Percentiles rank a stretch among this genome's conserved stretches.
phyloP scores from a whole-genome alignment of 768 basidiomycete genomes.

The Tricholomella constricta region DNA sequence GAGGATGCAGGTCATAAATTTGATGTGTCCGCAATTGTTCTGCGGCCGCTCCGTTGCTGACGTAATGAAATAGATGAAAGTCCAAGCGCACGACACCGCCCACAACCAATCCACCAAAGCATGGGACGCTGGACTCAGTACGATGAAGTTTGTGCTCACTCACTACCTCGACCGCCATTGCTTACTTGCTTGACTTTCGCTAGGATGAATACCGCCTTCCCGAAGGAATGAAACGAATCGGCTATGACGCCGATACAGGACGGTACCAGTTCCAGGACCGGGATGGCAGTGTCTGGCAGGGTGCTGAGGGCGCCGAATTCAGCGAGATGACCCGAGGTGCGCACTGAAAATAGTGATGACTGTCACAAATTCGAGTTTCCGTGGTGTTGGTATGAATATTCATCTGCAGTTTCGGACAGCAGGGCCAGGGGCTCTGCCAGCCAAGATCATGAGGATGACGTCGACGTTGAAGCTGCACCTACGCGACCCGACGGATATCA shows the following conservation, averaged over 20 bases:
- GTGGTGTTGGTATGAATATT: too few relatives aligned
- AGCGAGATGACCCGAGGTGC: slow-evolving; percentile 55
- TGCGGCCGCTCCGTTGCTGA: too few relatives aligned
- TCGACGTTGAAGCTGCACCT: slow-evolving; percentile 62
- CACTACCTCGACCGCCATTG: background rate
- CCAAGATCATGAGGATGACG: slow-evolving; percentile 40
- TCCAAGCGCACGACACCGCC: too few relatives aligned
- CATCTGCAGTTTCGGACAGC: slow-evolving; percentile 17
- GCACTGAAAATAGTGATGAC: slow-evolving; percentile 2
- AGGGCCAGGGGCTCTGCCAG: slow-evolving; percentile 18
- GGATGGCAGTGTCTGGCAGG: slow-evolving; percentile 57
- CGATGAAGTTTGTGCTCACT: slow-evolving; percentile 39
- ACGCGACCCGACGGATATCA: slow-evolving; percentile 57
- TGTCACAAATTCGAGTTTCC: too few relatives aligned
- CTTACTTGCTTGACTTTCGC: slow-evolving; percentile 8
- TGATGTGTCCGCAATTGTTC: too few relatives aligned
- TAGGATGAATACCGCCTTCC: slow-evolving; percentile 56
- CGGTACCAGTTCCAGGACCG: slow-evolving; percentile 64
- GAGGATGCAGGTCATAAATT: too few relatives aligned
- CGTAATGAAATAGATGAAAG: too few relatives aligned
- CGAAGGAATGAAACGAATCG: slow-evolving; percentile 65
- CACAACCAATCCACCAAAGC: too few relatives aligned
- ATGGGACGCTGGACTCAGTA: slow-evolving; percentile 48
- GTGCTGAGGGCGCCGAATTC: slow-evolving; percentile 63
- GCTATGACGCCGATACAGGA: slow-evolving; percentile 73